Evolutionary conservation across 805 yeast genomes (phyloP).

Genomic region (Saturnispora mendoncae): DNA sequence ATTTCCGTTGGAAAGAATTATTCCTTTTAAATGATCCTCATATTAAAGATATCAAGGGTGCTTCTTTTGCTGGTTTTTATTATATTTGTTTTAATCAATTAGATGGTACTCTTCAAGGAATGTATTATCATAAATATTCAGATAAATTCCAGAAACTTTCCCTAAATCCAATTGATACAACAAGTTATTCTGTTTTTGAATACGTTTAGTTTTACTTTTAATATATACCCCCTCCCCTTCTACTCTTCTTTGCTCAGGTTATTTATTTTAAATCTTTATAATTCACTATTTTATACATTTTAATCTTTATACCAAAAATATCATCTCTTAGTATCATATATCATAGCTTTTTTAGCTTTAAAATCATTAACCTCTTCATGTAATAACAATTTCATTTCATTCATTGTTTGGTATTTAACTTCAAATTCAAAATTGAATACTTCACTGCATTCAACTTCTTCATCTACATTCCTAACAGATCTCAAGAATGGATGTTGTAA

Average conservation of each 20-base stretch:
- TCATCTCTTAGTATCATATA: constrained; percentile 5
- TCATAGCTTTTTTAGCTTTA: constrained; percentile 27
- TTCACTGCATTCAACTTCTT: constrained; percentile 45
- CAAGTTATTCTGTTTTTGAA: constrained; percentile 4
- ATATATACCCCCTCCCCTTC: no score
- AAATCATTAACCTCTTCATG: constrained; percentile 46
- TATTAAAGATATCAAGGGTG: constrained; percentile 53
- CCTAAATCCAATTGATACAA: constrained; percentile 27
- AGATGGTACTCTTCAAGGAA: constrained; percentile 69
- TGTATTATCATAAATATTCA: constrained; percentile 72
- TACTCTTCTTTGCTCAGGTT: background rate
- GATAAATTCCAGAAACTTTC: constrained; percentile 75
- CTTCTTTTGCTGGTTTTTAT: constrained; percentile 89
- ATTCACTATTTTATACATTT: background rate
- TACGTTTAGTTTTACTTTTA: background rate
- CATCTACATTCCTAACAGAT: constrained; percentile 42
- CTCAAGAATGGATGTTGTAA: constrained; percentile 49
- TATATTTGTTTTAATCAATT: constrained; percentile 74
- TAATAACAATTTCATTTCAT: constrained; percentile 40
- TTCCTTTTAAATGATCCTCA: constrained; percentile 74
- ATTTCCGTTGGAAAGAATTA: constrained; percentile 94
- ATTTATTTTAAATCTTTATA: background rate
- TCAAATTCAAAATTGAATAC: constrained; percentile 68
- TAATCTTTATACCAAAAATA: background rate
- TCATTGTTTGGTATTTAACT: constrained; percentile 28